Conservation (phyloP, 2,329 filamentous ascomycete species). For the Neofusicoccum cordaticola region DNA sequence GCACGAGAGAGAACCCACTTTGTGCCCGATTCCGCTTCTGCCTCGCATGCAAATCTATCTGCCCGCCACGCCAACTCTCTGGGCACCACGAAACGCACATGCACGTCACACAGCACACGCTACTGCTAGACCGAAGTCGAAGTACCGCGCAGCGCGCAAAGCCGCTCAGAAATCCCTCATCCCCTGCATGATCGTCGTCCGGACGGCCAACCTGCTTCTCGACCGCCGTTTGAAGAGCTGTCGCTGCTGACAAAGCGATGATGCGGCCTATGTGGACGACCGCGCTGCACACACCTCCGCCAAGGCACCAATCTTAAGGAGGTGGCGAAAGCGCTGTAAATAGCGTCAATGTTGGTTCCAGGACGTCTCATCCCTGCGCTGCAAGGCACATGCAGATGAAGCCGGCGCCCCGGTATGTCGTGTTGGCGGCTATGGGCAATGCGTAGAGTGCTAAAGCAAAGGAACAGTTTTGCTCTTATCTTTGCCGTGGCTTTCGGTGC, state of each 20-base stretch:
- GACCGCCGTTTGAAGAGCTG: conserved; percentile 62
- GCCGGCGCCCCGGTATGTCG: conserved; percentile 57
- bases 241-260: conserved; percentile 64
- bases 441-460: conserved; percentile 60
- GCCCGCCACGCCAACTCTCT: not conserved
- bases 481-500: conserved; percentile 44
- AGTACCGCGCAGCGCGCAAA: conserved; percentile 41
- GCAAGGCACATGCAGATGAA: conserved; percentile 65
- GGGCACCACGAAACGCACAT: conserved; percentile 29
- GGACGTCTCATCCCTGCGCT: conserved; percentile 65
- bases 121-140: conserved; percentile 37
- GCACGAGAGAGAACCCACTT: too few relatives aligned
- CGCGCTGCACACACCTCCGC: conserved; percentile 66
- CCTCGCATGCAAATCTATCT: not conserved
- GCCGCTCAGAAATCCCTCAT: conserved; percentile 35
- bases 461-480: conserved; percentile 58
- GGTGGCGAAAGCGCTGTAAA: conserved; percentile 64
- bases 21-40: too few relatives aligned
- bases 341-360: conserved; percentile 64
- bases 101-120: conserved; percentile 34
- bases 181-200: conserved; percentile 22
- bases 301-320: conserved; percentile 63
- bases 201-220: conserved; percentile 30
- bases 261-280: conserved; percentile 64
- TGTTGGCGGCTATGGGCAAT: conserved; percentile 57